Base-by-base conservation (phyloP, 345 rosid genomes). In the Arabis alpina region DNA sequence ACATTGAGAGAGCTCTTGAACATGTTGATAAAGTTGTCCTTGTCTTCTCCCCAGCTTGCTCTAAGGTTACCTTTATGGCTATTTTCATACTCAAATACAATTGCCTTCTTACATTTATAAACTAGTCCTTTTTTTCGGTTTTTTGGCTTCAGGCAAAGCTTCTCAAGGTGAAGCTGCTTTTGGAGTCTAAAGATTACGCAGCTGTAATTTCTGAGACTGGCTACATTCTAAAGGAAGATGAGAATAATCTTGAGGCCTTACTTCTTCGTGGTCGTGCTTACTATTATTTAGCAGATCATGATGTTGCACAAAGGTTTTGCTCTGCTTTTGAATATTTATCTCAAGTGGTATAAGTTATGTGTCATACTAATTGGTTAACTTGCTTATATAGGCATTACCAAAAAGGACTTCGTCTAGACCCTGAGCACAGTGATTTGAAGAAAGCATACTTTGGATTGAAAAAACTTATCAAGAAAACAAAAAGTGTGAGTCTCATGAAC, bases 191-290 rank as follows among this genome's bases (percentile, higher is more conserved):
- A 80, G 98, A 94, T 72, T 94, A 85, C 80, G 86, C 98, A 41
- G 78, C 84, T 77, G 87, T 80, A 45, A 87, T 95, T 49, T 86
- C 98, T 30, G 99, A 95, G 74, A 53, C 85, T 62, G 98, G 99
- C 36, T 87, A 53, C 77, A 81, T 94, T 71, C 90, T 94, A 14
- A 92, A 88, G 76, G 96, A 89, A 83, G 88, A 92, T 61, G 99
- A 94, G 80, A 86, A 76, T 57, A 85, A 88, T 62, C 81, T 92
- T 10, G 99, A 92, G 10, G 99, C 98, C 41, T 74, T 91, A 28
- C 87, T 94, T 60, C 91, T 88, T 47, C 97, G 99, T 70, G 99
- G 99, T 49, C 93, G 93, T 82, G 99, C 96, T 64, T 94, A 92
- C 74, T 94, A 92, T 66, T 94, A 92, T 87, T 82, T 94, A 74